These are phyloP conservation scores for Fusarium tuaranense DNA, from an alignment of 2,329 filamentous ascomycete genomes.

Conservation along the genomic window DNA sequence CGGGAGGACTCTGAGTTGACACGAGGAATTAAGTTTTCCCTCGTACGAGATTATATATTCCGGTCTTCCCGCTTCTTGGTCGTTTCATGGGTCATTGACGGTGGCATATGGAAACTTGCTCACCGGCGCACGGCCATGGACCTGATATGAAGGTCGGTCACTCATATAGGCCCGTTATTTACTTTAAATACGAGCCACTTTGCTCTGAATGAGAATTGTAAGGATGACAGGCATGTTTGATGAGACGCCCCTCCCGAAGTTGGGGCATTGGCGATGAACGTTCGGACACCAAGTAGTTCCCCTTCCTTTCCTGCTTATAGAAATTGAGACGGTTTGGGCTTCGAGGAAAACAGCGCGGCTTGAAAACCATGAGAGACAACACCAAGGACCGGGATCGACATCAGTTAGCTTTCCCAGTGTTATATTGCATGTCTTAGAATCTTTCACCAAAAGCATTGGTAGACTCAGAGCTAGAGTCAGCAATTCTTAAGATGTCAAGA, in stretches of 20 bases:
- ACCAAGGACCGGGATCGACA: neutral
- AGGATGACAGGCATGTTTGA: neutral
- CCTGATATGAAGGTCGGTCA: neutral
- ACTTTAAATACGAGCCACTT: neutral
- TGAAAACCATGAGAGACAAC: too few relatives aligned
- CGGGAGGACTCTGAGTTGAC: neutral
- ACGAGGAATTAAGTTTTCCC: neutral
- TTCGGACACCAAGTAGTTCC: neutral
- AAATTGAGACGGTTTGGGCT: neutral
- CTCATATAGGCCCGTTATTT: neutral
- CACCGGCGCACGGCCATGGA: neutral
- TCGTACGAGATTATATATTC: neutral
- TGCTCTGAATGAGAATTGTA: neutral
- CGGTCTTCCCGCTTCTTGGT: neutral
- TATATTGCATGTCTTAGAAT: neutral
- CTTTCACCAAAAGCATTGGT: neutral
- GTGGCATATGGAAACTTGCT: neutral
- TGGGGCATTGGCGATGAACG: neutral
- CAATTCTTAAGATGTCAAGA: neutral
- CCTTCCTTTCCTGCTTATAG: neutral
- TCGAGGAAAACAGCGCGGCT: neutral
- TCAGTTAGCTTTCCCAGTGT: neutral
- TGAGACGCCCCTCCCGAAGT: too few relatives aligned
- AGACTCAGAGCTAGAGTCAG: neutral
- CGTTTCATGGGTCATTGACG: neutral